Evolutionary conservation across 208 protist species (phyloP), one percentile per base, ranked within the genome.

Genomic region (Blechomonas ayalai): DNA sequence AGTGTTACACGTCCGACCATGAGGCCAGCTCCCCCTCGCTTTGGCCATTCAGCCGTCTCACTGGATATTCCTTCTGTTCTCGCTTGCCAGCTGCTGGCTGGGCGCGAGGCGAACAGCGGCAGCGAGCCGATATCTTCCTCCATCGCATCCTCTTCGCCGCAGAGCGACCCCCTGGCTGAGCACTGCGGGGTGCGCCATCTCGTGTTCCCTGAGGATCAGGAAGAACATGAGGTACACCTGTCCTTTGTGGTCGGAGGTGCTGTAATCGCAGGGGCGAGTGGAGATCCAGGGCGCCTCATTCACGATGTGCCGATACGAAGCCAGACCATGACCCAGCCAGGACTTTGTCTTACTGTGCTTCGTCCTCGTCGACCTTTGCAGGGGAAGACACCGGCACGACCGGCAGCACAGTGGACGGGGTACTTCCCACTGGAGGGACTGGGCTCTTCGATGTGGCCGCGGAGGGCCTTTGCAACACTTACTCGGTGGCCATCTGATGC

Each of bases 381-480:
- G 25, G 3, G 41, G 37, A 13, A 3, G 28, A 9, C 31, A 42
- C 16, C 52, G 49, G 13, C 62, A 71, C 18, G n/a, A n/a, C 10
- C 45, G 25, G 9, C 29, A 22, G 20, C 15, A 28, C 46, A 64
- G 8, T 67, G 60, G 50, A 84, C 64, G 26, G 12, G 53, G 43
- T 63, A 67, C 44, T 59, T 62, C 29, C 59, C 69, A 15, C 58
- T 89, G 18, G 39, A 49, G 34, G 55, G 60, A 12, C 34, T 53
- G 31, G 39, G 65, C 8, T 35, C 57, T 35, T 62, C 68, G n/a
- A 26, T 37, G 16, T 26, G 58, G 4, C 36, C 59, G 0, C 62
- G 75, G 7, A 55, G 74, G 9, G 54, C 80, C 12, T 84, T 83
- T 46, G 75, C 74, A 8, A 75, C 67, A 3, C 63, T 89, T 26